Percentiles rank a stretch among this genome's conserved stretches.
These are phyloP conservation scores for Tulasnella sp. DNA, from an alignment of 768 basidiomycete species.

Conservation along the genomic window DNA sequence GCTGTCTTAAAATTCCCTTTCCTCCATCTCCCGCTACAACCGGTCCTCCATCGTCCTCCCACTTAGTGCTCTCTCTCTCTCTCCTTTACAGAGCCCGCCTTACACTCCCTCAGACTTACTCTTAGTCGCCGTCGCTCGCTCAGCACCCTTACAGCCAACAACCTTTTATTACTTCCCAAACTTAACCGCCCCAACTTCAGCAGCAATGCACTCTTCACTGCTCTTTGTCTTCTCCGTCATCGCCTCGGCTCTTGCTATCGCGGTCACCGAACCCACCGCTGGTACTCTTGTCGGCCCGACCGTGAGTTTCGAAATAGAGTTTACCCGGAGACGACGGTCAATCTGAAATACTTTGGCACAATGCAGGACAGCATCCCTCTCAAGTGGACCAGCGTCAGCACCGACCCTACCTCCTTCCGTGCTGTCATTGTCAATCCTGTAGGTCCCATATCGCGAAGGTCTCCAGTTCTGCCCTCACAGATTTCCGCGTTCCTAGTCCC, in stretches of 20 bases:
- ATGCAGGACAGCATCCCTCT: constrained; percentile 22
- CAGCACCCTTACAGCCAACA: not conserved
- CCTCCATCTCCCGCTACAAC: not conserved
- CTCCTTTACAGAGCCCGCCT: constrained; percentile 2
- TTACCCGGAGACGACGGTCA: not conserved
- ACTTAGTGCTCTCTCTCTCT: not conserved
- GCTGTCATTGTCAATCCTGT: constrained; percentile 25
- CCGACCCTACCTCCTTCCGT: constrained; percentile 30
- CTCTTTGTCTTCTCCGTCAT: constrained; percentile 27
- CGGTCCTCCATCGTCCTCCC: not conserved
- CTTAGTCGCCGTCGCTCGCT: constrained; percentile 22
- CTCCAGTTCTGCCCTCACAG: not conserved
- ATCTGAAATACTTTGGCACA: not conserved
- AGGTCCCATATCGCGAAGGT: not conserved
- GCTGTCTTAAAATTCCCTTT: constrained; percentile 19
- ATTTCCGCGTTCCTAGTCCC: not conserved
- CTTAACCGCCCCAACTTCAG: not conserved
- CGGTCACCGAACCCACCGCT: constrained; percentile 19
- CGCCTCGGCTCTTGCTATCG: constrained; percentile 18
- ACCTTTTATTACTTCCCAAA: constrained; percentile 8
- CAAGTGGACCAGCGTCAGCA: constrained; percentile 28
- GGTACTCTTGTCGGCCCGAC: not conserved
- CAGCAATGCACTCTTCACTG: constrained; percentile 22
- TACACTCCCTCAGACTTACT: constrained; percentile 13
- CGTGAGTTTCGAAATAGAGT: constrained; percentile 11